Evolutionary conservation across 768 basidiomycete genomes (phyloP).

Genomic region (Lanmaoa pseudosensibilis): DNA sequence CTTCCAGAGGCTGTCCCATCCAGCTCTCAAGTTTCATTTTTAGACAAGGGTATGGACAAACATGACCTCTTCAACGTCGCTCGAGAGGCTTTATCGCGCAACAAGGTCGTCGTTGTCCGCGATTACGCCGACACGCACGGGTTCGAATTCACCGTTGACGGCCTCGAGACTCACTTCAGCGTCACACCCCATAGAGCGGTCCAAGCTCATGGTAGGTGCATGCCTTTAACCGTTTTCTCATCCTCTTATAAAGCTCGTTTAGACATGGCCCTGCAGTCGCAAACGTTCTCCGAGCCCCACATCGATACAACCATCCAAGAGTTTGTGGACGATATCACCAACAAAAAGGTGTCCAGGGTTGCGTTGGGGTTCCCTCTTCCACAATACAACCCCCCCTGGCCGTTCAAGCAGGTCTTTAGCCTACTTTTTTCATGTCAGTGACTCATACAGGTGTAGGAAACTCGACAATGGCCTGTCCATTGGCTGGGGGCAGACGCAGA

Average conservation of each 20-base stretch:
- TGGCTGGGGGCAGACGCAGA: neutral
- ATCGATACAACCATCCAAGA: neutral
- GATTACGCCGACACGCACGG: too few relatives aligned
- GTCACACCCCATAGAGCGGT: too few relatives aligned
- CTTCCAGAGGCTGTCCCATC: too few relatives aligned
- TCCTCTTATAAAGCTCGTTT: neutral
- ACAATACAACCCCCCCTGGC: neutral
- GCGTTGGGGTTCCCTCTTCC: neutral
- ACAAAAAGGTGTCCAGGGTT: neutral
- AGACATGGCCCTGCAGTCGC: neutral
- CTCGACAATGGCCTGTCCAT: neutral
- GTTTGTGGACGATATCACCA: neutral
- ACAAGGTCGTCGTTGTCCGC: too few relatives aligned
- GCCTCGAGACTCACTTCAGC: too few relatives aligned
- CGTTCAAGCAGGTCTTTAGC: neutral
- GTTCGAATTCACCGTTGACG: too few relatives aligned
- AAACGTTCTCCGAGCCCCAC: neutral
- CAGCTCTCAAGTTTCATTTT: too few relatives aligned
- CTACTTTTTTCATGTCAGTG: neutral
- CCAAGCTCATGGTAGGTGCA: too few relatives aligned
- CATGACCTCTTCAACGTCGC: too few relatives aligned
- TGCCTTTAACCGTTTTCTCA: too few relatives aligned
- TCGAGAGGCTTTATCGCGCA: too few relatives aligned
- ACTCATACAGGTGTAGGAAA: neutral
- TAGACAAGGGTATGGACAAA: too few relatives aligned